Evolutionary conservation across 1,284 basidiomycete species (phyloP).

Genomic region (Puccinia horiana): DNA sequence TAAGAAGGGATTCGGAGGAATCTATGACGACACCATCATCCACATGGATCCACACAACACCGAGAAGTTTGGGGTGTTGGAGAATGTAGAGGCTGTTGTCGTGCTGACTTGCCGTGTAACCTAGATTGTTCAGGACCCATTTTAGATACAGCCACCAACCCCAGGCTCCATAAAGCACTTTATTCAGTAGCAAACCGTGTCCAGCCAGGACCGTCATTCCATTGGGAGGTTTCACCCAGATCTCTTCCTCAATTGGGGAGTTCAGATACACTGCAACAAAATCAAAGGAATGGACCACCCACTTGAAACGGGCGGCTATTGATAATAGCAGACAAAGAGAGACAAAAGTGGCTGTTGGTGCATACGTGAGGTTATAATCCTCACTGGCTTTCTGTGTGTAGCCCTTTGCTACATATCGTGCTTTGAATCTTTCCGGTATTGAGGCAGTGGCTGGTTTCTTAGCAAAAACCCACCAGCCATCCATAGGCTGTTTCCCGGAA

Average conservation of each 20-base stretch:
- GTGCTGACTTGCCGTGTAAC: background rate
- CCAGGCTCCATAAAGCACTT: constrained; percentile 20
- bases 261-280: constrained; percentile 24
- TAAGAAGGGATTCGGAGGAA: background rate
- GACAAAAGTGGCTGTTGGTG: constrained; percentile 33
- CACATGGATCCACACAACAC: constrained; percentile 30
- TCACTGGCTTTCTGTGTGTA: background rate
- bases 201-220: background rate
- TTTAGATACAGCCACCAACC: constrained; percentile 26
- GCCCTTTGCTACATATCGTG: constrained; percentile 19
- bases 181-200: background rate
- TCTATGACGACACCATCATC: constrained; percentile 7
- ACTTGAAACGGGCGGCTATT: background rate
- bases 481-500: background rate
- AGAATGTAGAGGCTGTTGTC: constrained; percentile 6
- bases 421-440: constrained; percentile 40
- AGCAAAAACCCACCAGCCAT: background rate
- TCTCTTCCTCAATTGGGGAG: background rate
- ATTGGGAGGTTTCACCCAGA: constrained; percentile 7
- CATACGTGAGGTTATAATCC: constrained; percentile 23
- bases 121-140: background rate
- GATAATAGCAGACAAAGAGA: background rate
- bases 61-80: background rate
- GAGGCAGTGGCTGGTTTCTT: background rate
- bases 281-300: background rate